Percentiles rank a stretch among this genome's conserved stretches.
phyloP scores from a whole-genome alignment of 192 early-diverging fungal genomes.

The Pilaira anomala region DNA sequence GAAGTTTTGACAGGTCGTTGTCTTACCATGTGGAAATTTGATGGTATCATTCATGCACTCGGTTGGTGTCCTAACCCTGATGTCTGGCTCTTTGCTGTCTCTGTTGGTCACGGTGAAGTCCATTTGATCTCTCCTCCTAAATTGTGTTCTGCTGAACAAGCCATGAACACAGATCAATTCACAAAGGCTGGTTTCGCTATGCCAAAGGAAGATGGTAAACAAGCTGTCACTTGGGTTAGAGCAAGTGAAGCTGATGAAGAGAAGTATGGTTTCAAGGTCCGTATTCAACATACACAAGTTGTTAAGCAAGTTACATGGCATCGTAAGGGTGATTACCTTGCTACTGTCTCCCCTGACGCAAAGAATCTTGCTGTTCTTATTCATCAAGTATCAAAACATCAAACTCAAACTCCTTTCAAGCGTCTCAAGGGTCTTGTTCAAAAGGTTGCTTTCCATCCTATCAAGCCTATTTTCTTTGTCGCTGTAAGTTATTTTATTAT shows the following conservation, averaged over 20 bases:
- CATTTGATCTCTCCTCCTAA: slow-evolving; percentile 49
- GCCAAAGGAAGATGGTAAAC: slow-evolving; percentile 21
- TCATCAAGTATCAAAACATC: slow-evolving; percentile 88
- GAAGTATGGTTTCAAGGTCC: slow-evolving; percentile 40
- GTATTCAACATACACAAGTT: slow-evolving; percentile 50
- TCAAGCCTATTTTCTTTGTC: slow-evolving; percentile 88
- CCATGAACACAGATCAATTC: slow-evolving; percentile 41
- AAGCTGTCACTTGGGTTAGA: slow-evolving; percentile 46
- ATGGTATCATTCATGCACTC: slow-evolving; percentile 65
- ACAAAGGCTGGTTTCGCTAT: slow-evolving; percentile 42
- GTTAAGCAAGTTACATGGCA: slow-evolving; percentile 92
- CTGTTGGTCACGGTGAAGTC: slow-evolving; percentile 57
- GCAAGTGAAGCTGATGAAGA: slow-evolving; percentile 51
- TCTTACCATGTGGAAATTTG: slow-evolving; percentile 71
- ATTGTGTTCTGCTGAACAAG: slow-evolving; percentile 43
- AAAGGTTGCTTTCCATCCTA: slow-evolving; percentile 87
- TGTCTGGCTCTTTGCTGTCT: slow-evolving; percentile 74
- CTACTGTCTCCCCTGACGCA: slow-evolving; percentile 80
- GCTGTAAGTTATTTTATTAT: slow-evolving; percentile 50
- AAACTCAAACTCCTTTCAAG: slow-evolving; percentile 89
- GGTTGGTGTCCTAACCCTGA: slow-evolving; percentile 89
- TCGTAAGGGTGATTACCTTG: slow-evolving; percentile 94
- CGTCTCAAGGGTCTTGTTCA: slow-evolving; percentile 88
- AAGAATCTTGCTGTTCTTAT: slow-evolving; percentile 75
- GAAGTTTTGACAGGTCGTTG: slow-evolving; percentile 89